Base-by-base conservation (phyloP, 2,329 filamentous ascomycete genomes). In the Hypomyces perniciosus region DNA sequence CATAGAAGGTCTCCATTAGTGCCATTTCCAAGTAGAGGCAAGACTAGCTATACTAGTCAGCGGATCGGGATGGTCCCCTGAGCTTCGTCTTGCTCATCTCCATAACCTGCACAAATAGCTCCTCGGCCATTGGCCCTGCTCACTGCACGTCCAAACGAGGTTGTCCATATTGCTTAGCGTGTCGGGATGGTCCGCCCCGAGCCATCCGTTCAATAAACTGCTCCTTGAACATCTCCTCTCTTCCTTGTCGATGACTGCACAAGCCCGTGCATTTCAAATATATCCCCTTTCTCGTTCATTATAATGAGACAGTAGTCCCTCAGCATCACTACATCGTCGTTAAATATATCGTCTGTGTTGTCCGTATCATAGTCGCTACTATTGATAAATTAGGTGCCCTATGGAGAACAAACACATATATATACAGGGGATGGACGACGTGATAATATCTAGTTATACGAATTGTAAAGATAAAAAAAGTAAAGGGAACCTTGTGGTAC, bases 231-330 rank as follows among this genome's bases (percentile, higher is more conserved):
- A 5, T 28, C 4, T 45, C 33, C 40, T 50, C 56, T 51, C 10
- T 50, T 50, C 27, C 44, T 34, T 9, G 45, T 54, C 0, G 48
- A 39, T 4, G 57, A 34, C 27, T 55, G 54, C 2, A 57, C 44
- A 13, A 57, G 52, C 4, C 51, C 50, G 37, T 58, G 54, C 51
- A 59, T 58, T 8, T 51, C 41, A 1, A 54, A 44, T n/a, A 42
- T 7, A 3, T 46, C 46, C 2, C 29, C 46, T n/a, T 48, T 30
- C 9, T 34, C 33, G 31, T 50, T 50, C 10, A 27, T 9, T 9
- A n/a, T n/a, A 20, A 53, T 50, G 20, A 50, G 28, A 26, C 6
- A 33, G 27, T 45, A 38, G 3, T 45, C 39, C 2, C 38, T 33
- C 10, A 53, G 20, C 5, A 42, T 49, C 12, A 29, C 46, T 31